phyloP scores from a whole-genome alignment of 2,329 filamentous ascomycete species.

The Trichoderma sp. region DNA sequence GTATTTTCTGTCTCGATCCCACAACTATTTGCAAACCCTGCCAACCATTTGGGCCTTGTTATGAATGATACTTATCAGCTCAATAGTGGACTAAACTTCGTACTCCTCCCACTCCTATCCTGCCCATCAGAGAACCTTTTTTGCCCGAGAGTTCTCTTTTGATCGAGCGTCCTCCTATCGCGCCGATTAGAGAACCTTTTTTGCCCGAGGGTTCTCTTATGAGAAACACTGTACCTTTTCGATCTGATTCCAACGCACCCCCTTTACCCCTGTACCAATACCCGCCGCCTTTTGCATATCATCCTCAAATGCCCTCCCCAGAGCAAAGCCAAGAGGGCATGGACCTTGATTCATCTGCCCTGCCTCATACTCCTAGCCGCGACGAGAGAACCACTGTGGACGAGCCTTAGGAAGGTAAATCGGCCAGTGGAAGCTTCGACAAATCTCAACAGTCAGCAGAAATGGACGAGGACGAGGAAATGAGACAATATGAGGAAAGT shows the following conservation, averaged over 20 bases:
- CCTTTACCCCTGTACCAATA: neutral
- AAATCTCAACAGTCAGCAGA: neutral
- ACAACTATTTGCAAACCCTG: neutral
- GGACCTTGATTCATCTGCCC: constrained; percentile 13
- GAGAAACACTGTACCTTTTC: neutral
- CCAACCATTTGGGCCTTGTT: neutral
- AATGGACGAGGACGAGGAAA: too few species aligned
- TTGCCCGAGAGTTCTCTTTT: too few species aligned
- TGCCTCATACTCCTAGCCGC: constrained; percentile 18
- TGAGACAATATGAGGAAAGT: too few species aligned
- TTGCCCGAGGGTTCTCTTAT: too few species aligned
- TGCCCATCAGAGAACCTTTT: too few species aligned
- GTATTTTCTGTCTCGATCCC: neutral
- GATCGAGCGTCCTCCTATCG: too few species aligned
- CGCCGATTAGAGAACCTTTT: too few species aligned
- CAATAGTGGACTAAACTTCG: too few species aligned
- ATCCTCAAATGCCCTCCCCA: neutral
- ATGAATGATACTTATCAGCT: neutral
- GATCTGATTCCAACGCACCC: neutral
- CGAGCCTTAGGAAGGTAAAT: constrained; percentile 27
- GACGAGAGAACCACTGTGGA: constrained; percentile 19
- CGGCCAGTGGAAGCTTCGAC: constrained; percentile 2
- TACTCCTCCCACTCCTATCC: too few species aligned
- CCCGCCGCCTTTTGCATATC: neutral
- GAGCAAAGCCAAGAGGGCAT: neutral